A percentile compares a stretch with the other conserved stretches of the same genome.
Conservation (phyloP, 2,329 filamentous ascomycete genomes). For the Xylariaceae sp. region DNA sequence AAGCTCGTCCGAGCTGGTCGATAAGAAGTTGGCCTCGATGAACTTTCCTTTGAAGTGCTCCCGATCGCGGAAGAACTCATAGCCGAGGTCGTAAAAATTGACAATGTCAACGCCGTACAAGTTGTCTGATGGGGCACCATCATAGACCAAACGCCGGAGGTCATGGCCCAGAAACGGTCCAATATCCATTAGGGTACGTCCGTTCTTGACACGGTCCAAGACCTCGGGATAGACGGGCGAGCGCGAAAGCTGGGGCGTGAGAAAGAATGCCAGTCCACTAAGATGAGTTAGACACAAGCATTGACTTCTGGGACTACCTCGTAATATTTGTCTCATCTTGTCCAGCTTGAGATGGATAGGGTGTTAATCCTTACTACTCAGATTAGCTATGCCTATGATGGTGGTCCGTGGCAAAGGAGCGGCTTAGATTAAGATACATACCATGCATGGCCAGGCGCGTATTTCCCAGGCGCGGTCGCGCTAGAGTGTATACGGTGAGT, state of each 20-base stretch:
- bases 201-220: slow-evolving; percentile 3
- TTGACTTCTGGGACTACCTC: slow-evolving; percentile 1
- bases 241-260: slow-evolving; percentile 1
- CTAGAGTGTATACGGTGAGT: background rate
- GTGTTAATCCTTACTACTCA: too few species aligned
- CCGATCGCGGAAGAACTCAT: slow-evolving; percentile 37
- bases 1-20: slow-evolving; percentile 28
- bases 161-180: slow-evolving; percentile 41
- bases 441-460: slow-evolving; percentile 16
- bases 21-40: slow-evolving; percentile 33
- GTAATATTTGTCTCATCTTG: slow-evolving; percentile 2
- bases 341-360: too few species aligned
- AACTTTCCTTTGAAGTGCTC: slow-evolving; percentile 31
- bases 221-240: background rate
- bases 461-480: slow-evolving; percentile 17
- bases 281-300: background rate
- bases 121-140: slow-evolving; percentile 33
- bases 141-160: slow-evolving; percentile 34
- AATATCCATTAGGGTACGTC: slow-evolving; percentile 34
- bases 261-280: background rate
- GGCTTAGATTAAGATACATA: too few species aligned
- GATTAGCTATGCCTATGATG: too few species aligned
- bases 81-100: slow-evolving; percentile 36
- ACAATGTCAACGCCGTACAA: slow-evolving; percentile 33
- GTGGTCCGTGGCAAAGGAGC: too few species aligned